These are phyloP conservation scores for Solanum gracilifrons DNA, from an alignment of 257 asterid species.

Conservation along the genomic window DNA sequence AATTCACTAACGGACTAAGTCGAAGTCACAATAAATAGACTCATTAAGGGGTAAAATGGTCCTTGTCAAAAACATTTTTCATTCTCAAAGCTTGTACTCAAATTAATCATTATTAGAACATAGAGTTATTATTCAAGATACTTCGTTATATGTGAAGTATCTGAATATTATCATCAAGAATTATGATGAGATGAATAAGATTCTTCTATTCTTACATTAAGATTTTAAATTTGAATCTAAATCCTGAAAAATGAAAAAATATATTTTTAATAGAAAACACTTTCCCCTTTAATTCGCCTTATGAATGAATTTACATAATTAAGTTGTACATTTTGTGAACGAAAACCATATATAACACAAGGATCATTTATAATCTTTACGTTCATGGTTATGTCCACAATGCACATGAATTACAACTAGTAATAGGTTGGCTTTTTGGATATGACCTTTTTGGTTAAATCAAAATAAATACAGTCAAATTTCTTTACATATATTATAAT, in stretches of 20 bases:
- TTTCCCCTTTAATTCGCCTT: neutral
- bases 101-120: neutral
- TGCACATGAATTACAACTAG: neutral
- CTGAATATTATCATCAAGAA: neutral
- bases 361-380: no score
- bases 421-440: neutral
- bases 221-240: neutral
- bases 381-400: no score
- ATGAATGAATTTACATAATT: no score
- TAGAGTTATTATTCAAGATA: neutral
- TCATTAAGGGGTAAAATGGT: no score
- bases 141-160: neutral
- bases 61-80: no score
- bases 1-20: neutral
- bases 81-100: no score
- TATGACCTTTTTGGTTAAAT: no score
- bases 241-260: neutral
- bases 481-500: no score
- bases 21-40: no score
- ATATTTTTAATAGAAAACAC: no score
- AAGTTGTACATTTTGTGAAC: no score
- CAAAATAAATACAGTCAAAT: neutral
- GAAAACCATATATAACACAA: no score
- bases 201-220: neutral
- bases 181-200: neutral